These are phyloP conservation scores for Floccularia luteovirens DNA, from an alignment of 768 basidiomycete species.

Conservation along the genomic window DNA sequence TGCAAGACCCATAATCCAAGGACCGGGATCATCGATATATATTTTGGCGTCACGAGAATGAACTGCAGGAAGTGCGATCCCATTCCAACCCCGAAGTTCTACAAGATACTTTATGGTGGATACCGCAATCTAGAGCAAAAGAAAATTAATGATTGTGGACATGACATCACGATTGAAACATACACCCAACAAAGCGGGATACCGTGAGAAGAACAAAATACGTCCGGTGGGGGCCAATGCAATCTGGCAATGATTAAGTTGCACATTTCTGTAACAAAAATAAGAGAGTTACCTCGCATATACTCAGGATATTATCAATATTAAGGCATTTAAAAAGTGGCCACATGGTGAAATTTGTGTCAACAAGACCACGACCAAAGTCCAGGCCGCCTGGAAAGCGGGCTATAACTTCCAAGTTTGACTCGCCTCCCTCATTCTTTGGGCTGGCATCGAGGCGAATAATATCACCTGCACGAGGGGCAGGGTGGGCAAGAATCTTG, in stretches of 20 bases:
- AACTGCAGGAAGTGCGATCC: constrained; percentile 74
- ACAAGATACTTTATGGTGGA: constrained; percentile 86
- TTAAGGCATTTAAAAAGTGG: constrained; percentile 90
- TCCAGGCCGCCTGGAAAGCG: constrained; percentile 92
- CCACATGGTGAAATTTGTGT: constrained; percentile 97
- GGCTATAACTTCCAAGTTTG: constrained; percentile 74
- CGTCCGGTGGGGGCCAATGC: constrained; percentile 84
- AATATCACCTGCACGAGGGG: constrained; percentile 80
- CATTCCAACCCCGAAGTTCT: constrained; percentile 90
- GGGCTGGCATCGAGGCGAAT: constrained; percentile 82
- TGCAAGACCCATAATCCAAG: constrained; percentile 90
- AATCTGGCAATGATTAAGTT: constrained; percentile 43
- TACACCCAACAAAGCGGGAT: constrained; percentile 88
- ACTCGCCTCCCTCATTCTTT: constrained; percentile 41
- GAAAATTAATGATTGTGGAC: constrained; percentile 1
- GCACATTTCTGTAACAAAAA: background rate
- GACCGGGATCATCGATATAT: constrained; percentile 93
- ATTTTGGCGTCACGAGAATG: constrained; percentile 90
- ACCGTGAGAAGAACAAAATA: constrained; percentile 80
- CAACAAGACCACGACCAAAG: constrained; percentile 84
- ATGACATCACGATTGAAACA: constrained; percentile 10
- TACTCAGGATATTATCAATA: constrained; percentile 88
- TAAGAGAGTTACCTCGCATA: constrained; percentile 62
- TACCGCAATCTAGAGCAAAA: constrained; percentile 64
- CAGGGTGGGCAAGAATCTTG: constrained; percentile 81